Percentiles rank a stretch among this genome's conserved stretches.
These are phyloP conservation scores for Geum urbanum DNA, from an alignment of 306 rosid genomes.

Conservation along the genomic window DNA sequence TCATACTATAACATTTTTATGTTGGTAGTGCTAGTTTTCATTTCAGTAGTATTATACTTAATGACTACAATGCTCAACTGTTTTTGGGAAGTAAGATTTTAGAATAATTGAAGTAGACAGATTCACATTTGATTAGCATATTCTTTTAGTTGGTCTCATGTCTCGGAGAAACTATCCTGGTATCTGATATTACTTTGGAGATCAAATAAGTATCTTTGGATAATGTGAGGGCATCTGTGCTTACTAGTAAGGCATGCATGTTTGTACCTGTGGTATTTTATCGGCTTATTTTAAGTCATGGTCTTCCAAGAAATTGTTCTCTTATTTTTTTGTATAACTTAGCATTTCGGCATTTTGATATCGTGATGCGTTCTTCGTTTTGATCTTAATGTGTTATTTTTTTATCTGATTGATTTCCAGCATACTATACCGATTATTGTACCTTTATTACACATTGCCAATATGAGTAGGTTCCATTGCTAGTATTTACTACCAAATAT, in stretches of 20 bases:
- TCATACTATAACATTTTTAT: constrained; percentile 17
- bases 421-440: too few relatives aligned
- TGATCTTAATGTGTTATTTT: too few relatives aligned
- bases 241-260: neutral
- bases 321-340: too few relatives aligned
- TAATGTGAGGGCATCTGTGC: neutral
- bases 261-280: neutral
- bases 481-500: too few relatives aligned
- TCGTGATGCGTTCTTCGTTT: too few relatives aligned
- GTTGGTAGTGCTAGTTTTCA: neutral
- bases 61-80: neutral
- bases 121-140: neutral
- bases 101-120: neutral
- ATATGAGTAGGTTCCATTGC: too few relatives aligned
- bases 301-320: too few relatives aligned
- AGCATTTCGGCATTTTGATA: too few relatives aligned
- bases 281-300: neutral
- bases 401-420: too few relatives aligned
- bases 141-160: neutral
- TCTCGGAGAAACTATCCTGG: neutral
- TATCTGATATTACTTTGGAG: neutral
- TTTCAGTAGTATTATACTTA: neutral
- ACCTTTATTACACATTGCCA: too few relatives aligned
- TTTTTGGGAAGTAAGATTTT: neutral
- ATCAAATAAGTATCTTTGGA: neutral